Conservation (phyloP, 495 filamentous ascomycete genomes). For the Hamigera avellanea region DNA sequence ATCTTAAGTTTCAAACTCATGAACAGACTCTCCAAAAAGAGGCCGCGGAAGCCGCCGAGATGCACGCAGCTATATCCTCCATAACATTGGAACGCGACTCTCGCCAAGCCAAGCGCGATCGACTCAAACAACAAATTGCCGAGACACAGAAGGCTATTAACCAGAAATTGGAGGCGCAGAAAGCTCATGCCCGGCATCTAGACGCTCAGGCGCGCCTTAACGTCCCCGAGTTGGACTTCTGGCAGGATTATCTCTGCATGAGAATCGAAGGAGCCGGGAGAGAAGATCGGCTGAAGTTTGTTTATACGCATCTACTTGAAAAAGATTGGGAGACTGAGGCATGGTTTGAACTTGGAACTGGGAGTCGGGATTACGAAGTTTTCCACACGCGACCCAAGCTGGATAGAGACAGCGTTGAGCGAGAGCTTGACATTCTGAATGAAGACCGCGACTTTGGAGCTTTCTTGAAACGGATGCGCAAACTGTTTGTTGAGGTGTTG, state of each 20-base stretch:
- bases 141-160: slow-evolving; percentile 60
- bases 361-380: slow-evolving; percentile 73
- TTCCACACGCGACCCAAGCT: slow-evolving; percentile 67
- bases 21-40: slow-evolving; percentile 77
- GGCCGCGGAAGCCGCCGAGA: slow-evolving; percentile 74
- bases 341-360: slow-evolving; percentile 83
- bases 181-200: slow-evolving; percentile 48
- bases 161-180: slow-evolving; percentile 49
- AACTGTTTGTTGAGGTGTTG: slow-evolving; percentile 56
- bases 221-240: slow-evolving; percentile 86
- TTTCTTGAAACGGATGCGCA: slow-evolving; percentile 87
- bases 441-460: slow-evolving; percentile 70
- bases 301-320: slow-evolving; percentile 75
- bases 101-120: slow-evolving; percentile 59
- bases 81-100: slow-evolving; percentile 67
- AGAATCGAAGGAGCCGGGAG: slow-evolving; percentile 80
- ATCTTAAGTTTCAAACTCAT: slow-evolving; percentile 64
- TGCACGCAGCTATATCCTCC: slow-evolving; percentile 66
- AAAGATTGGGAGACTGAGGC: slow-evolving; percentile 80
- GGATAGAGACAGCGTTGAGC: slow-evolving; percentile 59
- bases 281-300: slow-evolving; percentile 79
- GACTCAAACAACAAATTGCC: slow-evolving; percentile 65
- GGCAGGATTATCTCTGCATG: slow-evolving; percentile 82
- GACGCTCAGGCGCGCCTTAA: slow-evolving; percentile 77
- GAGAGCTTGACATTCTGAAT: slow-evolving; percentile 60